These are phyloP conservation scores for Pholiota molesta DNA, from an alignment of 768 basidiomycete genomes.

Conservation along the genomic window DNA sequence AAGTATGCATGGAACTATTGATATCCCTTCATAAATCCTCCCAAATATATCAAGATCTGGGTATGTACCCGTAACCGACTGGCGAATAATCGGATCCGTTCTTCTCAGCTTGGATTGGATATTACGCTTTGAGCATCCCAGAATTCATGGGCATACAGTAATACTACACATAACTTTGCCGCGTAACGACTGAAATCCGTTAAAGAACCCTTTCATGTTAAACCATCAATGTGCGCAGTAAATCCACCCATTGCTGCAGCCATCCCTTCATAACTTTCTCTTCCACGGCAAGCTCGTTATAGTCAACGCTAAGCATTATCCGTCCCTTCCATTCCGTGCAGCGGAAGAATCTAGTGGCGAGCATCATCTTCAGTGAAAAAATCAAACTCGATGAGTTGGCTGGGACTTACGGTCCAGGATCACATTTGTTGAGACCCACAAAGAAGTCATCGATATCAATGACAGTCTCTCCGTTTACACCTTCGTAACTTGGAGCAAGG, in stretches of 20 bases:
- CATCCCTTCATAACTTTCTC: slow-evolving; percentile 17
- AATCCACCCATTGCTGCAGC: slow-evolving; percentile 20
- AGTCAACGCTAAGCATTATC: slow-evolving; percentile 21
- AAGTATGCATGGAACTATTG: too few species aligned
- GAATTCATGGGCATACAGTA: too few species aligned
- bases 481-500: slow-evolving; percentile 12
- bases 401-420: slow-evolving; percentile 22
- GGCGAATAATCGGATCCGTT: too few species aligned
- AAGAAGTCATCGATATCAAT: slow-evolving; percentile 24
- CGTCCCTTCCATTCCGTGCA: slow-evolving; percentile 23
- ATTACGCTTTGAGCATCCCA: too few species aligned
- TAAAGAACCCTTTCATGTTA: neutral
- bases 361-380: neutral
- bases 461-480: slow-evolving; percentile 9
- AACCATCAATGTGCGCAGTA: slow-evolving; percentile 14
- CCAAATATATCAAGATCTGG: too few species aligned
- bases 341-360: slow-evolving; percentile 19
- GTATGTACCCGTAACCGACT: too few species aligned
- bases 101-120: too few species aligned
- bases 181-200: too few species aligned
- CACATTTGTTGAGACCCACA: slow-evolving; percentile 20
- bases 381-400: neutral
- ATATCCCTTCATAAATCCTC: too few species aligned
- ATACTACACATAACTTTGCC: too few species aligned
- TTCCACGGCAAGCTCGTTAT: slow-evolving; percentile 21